Conservation (phyloP, 805 yeast genomes). For the Starmerella khaoyaiensis region DNA sequence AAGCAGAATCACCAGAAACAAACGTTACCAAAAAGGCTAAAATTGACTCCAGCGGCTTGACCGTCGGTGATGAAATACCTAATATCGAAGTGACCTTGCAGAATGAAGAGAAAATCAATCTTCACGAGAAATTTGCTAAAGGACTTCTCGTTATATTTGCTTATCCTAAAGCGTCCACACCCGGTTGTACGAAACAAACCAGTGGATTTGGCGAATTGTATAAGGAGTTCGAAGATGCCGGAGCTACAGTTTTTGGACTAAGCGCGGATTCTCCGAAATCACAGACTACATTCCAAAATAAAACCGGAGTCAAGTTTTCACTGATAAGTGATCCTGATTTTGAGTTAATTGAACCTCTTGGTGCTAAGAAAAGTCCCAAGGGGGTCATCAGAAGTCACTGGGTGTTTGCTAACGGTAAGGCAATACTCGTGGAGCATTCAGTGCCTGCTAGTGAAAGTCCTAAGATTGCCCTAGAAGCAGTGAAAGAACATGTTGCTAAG, state of each 20-base stretch:
- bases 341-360: slow-evolving; percentile 56
- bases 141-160: slow-evolving; percentile 43
- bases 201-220: slow-evolving; percentile 68
- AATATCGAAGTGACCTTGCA: slow-evolving; percentile 52
- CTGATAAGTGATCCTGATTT: slow-evolving; percentile 65
- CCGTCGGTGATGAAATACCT: slow-evolving; percentile 55
- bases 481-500: slow-evolving; percentile 6
- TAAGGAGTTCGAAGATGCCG: slow-evolving; percentile 38
- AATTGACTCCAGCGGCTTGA: no score
- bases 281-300: slow-evolving; percentile 61
- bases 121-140: slow-evolving; percentile 30
- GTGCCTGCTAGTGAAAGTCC: slow-evolving; percentile 35
- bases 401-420: slow-evolving; percentile 68
- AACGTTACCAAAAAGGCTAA: no score
- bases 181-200: slow-evolving; percentile 94
- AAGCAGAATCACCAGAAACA: no score
- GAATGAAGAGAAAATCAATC: slow-evolving; percentile 47
- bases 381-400: slow-evolving; percentile 87
- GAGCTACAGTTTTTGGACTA: slow-evolving; percentile 58
- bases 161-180: slow-evolving; percentile 86
- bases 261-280: slow-evolving; percentile 72
- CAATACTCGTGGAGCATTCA: slow-evolving; percentile 40
- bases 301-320: slow-evolving; percentile 60
- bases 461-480: slow-evolving; percentile 22
- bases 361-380: slow-evolving; percentile 67